These are phyloP conservation scores for Bjerkandera adusta DNA, from an alignment of 1,284 basidiomycete genomes.

Conservation along the genomic window DNA sequence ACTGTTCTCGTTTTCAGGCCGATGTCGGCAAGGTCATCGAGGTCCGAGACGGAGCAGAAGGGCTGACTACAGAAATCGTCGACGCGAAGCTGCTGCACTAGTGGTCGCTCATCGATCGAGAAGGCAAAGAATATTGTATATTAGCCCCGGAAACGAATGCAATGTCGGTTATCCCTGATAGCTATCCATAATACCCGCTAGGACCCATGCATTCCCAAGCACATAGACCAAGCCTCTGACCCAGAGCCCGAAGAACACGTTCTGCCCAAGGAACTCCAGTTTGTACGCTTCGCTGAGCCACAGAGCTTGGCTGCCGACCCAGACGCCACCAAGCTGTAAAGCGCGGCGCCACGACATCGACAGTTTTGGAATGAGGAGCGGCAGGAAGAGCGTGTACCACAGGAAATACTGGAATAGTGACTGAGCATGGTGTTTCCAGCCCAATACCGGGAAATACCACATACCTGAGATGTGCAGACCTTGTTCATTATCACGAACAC, in stretches of 20 bases:
- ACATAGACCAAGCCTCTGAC: conserved; percentile 74
- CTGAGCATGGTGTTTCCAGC: not conserved
- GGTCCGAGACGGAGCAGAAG: conserved; percentile 77
- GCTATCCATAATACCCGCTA: conserved; percentile 58
- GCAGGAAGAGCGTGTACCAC: conserved; percentile 94
- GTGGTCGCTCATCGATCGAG: not conserved
- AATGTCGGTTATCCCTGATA: conserved; percentile 31
- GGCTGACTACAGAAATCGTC: conserved; percentile 69
- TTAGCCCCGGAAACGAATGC: not conserved
- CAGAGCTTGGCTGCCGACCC: conserved; percentile 78
- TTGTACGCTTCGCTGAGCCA: conserved; percentile 88
- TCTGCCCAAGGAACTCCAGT: conserved; percentile 82
- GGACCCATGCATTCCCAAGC: conserved; percentile 72
- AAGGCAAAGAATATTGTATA: conserved; percentile 15
- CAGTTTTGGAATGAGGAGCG: conserved; percentile 74
- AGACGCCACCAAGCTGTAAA: conserved; percentile 50
- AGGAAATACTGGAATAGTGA: conserved; percentile 81
- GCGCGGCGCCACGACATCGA: conserved; percentile 45
- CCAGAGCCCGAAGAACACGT: conserved; percentile 80
- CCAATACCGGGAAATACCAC: conserved; percentile 24
- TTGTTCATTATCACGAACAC: conserved; percentile 96
- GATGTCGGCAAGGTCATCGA: conserved; percentile 79
- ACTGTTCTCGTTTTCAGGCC: conserved; percentile 42
- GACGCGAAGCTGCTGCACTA: conserved; percentile 55
- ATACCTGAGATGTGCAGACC: conserved; percentile 94